Evolutionary conservation across 352 stramenopile species (phyloP).

Genomic region (Phytopythium vexans): DNA sequence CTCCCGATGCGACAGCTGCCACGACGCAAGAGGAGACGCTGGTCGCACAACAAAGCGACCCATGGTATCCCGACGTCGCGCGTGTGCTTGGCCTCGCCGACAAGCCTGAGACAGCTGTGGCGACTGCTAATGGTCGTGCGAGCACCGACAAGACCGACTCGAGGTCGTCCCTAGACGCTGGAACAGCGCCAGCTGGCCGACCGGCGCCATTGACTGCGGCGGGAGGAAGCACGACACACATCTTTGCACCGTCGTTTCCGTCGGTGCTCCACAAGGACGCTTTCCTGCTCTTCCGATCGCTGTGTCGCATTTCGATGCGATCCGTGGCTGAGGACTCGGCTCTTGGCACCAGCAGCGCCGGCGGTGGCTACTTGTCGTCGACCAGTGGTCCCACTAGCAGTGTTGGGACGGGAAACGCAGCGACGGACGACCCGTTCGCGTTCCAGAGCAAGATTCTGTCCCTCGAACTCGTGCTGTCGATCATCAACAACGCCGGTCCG

Average conservation of each 20-base stretch:
- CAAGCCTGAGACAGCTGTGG: neutral
- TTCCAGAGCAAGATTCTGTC: conserved; percentile 97
- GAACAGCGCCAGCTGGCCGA: neutral
- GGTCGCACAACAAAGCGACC: conserved; percentile 11
- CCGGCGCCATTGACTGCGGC: no score
- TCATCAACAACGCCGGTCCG: conserved; percentile 95
- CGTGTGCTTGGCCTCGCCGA: conserved; percentile 23
- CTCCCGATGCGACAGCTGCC: neutral
- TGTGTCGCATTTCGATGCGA: conserved; percentile 93
- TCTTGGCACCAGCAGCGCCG: conserved; percentile 14
- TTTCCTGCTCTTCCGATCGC: conserved; percentile 97
- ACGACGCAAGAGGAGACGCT: neutral
- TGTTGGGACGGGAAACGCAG: conserved; percentile 21
- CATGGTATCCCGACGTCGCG: conserved; percentile 51
- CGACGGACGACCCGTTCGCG: conserved; percentile 88
- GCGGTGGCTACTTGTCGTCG: conserved; percentile 3
- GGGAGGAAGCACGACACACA: conserved; percentile 16
- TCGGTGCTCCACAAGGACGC: conserved; percentile 98
- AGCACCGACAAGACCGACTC: conserved; percentile 10
- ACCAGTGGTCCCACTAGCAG: neutral
- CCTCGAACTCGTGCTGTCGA: conserved; percentile 95
- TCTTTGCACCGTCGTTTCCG: conserved; percentile 81
- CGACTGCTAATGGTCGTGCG: neutral
- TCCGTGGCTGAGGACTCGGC: conserved; percentile 90
- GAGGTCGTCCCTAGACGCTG: conserved; percentile 1